A percentile compares a stretch with the other conserved stretches of the same genome.
phyloP scores from a whole-genome alignment of 176 grass and related monocot genomes.

The Triticum timopheevii region DNA sequence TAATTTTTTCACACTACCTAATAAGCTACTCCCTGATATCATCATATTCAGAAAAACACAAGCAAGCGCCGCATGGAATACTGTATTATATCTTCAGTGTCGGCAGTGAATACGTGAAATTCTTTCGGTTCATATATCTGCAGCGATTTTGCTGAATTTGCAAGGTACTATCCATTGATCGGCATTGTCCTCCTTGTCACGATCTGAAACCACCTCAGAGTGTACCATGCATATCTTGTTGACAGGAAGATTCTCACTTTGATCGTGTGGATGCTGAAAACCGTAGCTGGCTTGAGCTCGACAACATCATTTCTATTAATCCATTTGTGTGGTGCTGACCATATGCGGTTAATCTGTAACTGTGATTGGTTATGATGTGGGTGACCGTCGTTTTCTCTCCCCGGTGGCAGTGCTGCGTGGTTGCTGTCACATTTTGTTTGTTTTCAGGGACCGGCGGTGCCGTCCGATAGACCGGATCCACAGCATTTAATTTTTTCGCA shows the following conservation, averaged over 20 bases:
- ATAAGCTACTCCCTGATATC: no score
- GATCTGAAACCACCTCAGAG: no score
- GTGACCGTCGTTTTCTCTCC: background rate
- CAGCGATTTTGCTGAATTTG: no score
- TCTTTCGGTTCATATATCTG: no score
- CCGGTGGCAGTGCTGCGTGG: background rate
- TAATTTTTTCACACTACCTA: no score
- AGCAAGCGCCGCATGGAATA: no score
- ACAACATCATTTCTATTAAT: background rate
- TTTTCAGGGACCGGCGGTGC: conserved; percentile 12
- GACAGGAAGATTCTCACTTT: background rate
- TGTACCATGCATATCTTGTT: no score
- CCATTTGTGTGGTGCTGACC: background rate
- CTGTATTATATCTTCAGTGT: no score
- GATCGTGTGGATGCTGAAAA: background rate
- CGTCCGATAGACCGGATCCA: conserved; percentile 18
- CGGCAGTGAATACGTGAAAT: no score
- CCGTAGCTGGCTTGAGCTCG: background rate
- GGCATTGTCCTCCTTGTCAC: no score
- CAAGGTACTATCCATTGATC: no score
- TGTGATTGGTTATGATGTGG: background rate
- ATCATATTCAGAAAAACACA: no score
- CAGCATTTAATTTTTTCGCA: background rate
- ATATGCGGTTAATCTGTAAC: background rate
- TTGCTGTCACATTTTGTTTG: background rate